These are phyloP conservation scores for Hypsizygus ulmarius DNA, from an alignment of 1,284 basidiomycete genomes.

Conservation along the genomic window DNA sequence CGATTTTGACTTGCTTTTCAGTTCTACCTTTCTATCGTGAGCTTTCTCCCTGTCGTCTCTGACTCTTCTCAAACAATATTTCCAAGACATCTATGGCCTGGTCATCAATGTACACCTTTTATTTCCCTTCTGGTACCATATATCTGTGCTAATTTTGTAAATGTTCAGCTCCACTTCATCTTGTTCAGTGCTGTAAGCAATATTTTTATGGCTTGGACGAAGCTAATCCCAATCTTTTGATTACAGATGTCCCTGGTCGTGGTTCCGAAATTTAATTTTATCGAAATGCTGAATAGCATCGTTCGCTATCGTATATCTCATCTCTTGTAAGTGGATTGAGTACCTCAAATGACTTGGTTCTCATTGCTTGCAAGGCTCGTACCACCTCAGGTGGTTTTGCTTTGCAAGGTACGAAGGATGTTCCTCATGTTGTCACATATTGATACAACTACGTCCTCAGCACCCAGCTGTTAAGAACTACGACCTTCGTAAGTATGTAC, in stretches of 20 bases:
- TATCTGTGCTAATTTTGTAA: background rate
- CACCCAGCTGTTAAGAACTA: slow-evolving; percentile 66
- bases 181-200: slow-evolving; percentile 50
- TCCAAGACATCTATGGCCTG: slow-evolving; percentile 69
- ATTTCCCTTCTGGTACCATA: too few species aligned
- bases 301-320: slow-evolving; percentile 64
- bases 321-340: slow-evolving; percentile 46
- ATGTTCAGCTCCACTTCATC: slow-evolving; percentile 50
- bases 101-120: slow-evolving; percentile 46
- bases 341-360: slow-evolving; percentile 2
- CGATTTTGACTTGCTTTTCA: slow-evolving; percentile 12
- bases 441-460: slow-evolving; percentile 31
- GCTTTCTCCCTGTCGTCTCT: slow-evolving; percentile 2
- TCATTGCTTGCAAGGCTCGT: slow-evolving; percentile 46
- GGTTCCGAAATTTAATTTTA: slow-evolving; percentile 69
- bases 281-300: slow-evolving; percentile 66
- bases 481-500: slow-evolving; percentile 56
- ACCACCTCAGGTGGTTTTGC: slow-evolving; percentile 65
- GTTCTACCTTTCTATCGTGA: slow-evolving; percentile 48
- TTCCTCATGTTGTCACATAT: background rate
- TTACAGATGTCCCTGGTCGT: slow-evolving; percentile 63
- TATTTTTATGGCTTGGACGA: background rate
- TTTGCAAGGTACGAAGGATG: slow-evolving; percentile 57
- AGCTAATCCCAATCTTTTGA: background rate
- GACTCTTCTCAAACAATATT: slow-evolving; percentile 17